Percentiles rank a stretch among this genome's conserved stretches.
Evolutionary conservation across 345 rosid species (phyloP).

Genomic region (Gossypium longicalyx): DNA sequence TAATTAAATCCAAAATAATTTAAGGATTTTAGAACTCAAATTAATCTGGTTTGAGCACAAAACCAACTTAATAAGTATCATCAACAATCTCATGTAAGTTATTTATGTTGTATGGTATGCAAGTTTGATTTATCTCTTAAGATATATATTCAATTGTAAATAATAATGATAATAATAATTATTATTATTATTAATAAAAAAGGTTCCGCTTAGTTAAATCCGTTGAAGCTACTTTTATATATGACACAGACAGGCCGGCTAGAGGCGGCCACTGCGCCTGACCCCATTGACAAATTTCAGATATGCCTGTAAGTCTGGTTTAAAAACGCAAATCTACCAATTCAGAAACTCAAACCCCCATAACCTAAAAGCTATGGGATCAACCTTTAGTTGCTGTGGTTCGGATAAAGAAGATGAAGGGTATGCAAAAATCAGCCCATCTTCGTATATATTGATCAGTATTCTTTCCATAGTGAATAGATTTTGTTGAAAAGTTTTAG

Average conservation of each 20-base stretch:
- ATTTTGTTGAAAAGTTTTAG: background rate
- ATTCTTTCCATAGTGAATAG: background rate
- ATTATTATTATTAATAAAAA: too few species aligned
- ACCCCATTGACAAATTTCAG: constrained; percentile 17
- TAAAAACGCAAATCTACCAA: constrained; percentile 23
- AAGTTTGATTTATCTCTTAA: too few species aligned
- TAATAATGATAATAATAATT: too few species aligned
- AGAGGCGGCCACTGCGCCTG: constrained; percentile 29
- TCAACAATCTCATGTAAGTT: too few species aligned
- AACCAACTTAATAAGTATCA: too few species aligned
- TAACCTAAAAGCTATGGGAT: constrained; percentile 40
- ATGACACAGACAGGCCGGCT: constrained; percentile 34
- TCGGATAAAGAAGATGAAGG: constrained; percentile 43
- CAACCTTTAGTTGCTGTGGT: constrained; percentile 44
- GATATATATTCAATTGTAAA: too few species aligned
- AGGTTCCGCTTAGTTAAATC: background rate
- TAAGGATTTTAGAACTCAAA: too few species aligned
- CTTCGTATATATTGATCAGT: background rate
- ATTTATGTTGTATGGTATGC: too few species aligned
- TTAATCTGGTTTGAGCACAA: too few species aligned
- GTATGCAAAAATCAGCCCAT: constrained; percentile 21
- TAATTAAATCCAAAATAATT: too few species aligned
- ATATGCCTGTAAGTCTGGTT: constrained; percentile 10
- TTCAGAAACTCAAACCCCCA: background rate
- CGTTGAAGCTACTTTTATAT: background rate